Conservation (phyloP, 768 basidiomycete genomes). For the Boletellus emodensis region DNA sequence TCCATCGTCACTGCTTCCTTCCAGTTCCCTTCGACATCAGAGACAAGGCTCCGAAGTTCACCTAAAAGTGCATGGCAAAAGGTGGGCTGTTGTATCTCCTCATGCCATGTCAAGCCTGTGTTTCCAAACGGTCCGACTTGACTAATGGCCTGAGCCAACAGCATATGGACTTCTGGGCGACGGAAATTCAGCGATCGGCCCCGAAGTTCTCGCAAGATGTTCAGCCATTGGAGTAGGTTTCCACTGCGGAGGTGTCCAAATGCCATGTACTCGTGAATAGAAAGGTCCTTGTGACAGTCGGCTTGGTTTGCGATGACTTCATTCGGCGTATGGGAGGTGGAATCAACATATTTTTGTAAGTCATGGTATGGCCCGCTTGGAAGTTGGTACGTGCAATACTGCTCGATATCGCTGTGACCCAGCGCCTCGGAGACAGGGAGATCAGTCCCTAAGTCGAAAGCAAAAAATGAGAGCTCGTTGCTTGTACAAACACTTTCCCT, state of each 20-base stretch:
- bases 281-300: constrained; percentile 37
- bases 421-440: constrained; percentile 16
- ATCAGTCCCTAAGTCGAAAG: constrained; percentile 22
- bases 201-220: constrained; percentile 43
- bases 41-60: constrained; percentile 32
- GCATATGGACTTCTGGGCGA: constrained; percentile 35
- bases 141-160: constrained; percentile 42
- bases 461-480: constrained; percentile 26
- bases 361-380: constrained; percentile 30
- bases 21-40: constrained; percentile 41
- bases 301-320: constrained; percentile 40
- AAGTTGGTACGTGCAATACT: constrained; percentile 31
- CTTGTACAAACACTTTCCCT: constrained; percentile 21
- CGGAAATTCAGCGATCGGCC: constrained; percentile 36
- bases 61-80: constrained; percentile 35
- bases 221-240: constrained; percentile 44
- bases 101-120: constrained; percentile 35
- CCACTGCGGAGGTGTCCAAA: constrained; percentile 46
- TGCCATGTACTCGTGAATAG: constrained; percentile 41
- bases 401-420: constrained; percentile 5
- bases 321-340: constrained; percentile 39
- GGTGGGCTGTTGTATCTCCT: constrained; percentile 25
- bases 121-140: constrained; percentile 35
- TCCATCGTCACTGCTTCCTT: constrained; percentile 28
- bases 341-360: constrained; percentile 34